phyloP scores from a whole-genome alignment of 305 asterid species.

The Withania somnifera region DNA sequence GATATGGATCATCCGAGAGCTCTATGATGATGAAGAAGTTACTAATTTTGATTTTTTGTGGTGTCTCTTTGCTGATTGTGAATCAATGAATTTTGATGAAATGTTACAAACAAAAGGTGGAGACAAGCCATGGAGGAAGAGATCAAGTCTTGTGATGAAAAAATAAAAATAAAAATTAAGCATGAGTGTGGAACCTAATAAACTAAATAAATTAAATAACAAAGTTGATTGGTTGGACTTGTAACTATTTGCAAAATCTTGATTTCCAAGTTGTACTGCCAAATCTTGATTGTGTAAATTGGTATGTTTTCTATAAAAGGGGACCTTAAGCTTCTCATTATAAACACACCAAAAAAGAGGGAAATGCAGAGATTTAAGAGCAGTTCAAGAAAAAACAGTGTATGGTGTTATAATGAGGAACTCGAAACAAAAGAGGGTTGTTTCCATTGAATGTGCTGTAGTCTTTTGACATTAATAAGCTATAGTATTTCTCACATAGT shows the following conservation, averaged over 20 bases:
- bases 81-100: not conserved
- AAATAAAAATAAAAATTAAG: too few relatives aligned
- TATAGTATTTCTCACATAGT: too few relatives aligned
- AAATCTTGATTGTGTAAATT: not conserved
- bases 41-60: not conserved
- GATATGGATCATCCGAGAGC: not conserved
- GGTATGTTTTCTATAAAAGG: not conserved
- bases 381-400: too few relatives aligned
- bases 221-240: not conserved
- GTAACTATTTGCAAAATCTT: too few relatives aligned
- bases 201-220: not conserved
- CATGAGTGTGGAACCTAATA: not conserved
- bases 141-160: not conserved
- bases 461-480: too few relatives aligned
- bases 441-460: too few relatives aligned
- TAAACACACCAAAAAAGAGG: not conserved
- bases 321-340: not conserved
- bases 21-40: not conserved
- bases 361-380: not conserved
- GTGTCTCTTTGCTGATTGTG: not conserved
- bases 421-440: too few relatives aligned
- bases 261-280: too few relatives aligned
- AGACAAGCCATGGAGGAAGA: not conserved
- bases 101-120: not conserved
- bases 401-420: too few relatives aligned